These are phyloP conservation scores for Entomortierella parvispora DNA, from an alignment of 192 early-diverging fungal genomes.

Conservation along the genomic window DNA sequence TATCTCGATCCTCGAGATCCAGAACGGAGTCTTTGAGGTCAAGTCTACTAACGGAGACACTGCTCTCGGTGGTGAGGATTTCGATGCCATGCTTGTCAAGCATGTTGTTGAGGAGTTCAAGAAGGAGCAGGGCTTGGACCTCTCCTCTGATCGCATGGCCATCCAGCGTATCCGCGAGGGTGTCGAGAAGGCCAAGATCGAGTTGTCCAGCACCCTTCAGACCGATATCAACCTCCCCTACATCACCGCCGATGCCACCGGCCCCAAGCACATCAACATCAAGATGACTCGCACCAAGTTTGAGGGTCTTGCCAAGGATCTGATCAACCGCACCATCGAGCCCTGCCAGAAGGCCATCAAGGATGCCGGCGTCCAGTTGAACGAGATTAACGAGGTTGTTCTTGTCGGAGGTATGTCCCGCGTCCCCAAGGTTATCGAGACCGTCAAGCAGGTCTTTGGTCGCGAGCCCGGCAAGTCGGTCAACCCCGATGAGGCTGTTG, in stretches of 20 bases:
- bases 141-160: constrained; percentile 89
- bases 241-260: constrained; percentile 84
- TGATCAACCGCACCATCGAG: constrained; percentile 87
- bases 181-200: constrained; percentile 97
- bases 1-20: constrained; percentile 95
- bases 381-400: too few species aligned
- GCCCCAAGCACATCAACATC: constrained; percentile 96
- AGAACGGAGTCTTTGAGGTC: constrained; percentile 98
- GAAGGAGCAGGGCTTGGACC: constrained; percentile 87
- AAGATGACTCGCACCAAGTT: constrained; percentile 91
- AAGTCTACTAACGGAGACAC: constrained; percentile 98
- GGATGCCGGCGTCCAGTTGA: constrained; percentile 86
- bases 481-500: too few species aligned
- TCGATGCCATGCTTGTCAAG: constrained; percentile 74
- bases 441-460: too few species aligned
- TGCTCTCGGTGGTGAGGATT: constrained; percentile 79
- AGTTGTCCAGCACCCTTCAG: constrained; percentile 88
- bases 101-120: constrained; percentile 89
- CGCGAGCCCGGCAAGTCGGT: too few species aligned
- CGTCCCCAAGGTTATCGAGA: too few species aligned
- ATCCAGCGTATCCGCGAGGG: constrained; percentile 96
- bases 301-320: constrained; percentile 79
- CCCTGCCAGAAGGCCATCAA: constrained; percentile 96
- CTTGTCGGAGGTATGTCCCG: too few species aligned
- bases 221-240: constrained; percentile 96